Percentiles rank a stretch among this genome's conserved stretches.
phyloP scores from a whole-genome alignment of 176 grass and related monocot genomes.

The Olyra latifolia region DNA sequence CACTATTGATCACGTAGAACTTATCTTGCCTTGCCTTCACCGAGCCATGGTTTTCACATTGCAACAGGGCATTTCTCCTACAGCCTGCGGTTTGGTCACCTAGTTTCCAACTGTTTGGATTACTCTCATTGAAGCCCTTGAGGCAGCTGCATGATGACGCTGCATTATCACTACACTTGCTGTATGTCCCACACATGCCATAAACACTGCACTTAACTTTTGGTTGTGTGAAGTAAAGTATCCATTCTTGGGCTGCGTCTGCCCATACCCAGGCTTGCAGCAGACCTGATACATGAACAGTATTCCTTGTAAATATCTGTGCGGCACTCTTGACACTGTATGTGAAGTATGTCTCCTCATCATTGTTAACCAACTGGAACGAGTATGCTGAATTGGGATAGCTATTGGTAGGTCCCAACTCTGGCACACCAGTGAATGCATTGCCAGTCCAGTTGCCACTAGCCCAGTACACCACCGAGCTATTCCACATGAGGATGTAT shows the following conservation, averaged over 20 bases:
- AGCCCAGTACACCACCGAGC: slow-evolving; percentile 13
- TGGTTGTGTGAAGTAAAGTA: background rate
- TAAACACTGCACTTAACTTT: slow-evolving; percentile 29
- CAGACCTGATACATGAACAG: slow-evolving; percentile 2
- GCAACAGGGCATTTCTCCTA: slow-evolving; percentile 17
- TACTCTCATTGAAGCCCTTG: slow-evolving; percentile 21
- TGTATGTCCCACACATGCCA: slow-evolving; percentile 31
- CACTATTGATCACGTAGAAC: slow-evolving; percentile 13
- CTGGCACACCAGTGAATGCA: slow-evolving; percentile 29
- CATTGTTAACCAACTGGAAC: slow-evolving; percentile 38
- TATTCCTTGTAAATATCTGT: background rate
- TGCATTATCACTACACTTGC: slow-evolving; percentile 26
- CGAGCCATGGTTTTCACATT: slow-evolving; percentile 1
- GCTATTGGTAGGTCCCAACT: slow-evolving; percentile 3
- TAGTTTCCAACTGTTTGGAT: slow-evolving; percentile 30
- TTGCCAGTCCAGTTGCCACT: slow-evolving; percentile 31
- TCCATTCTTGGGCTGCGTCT: slow-evolving; percentile 14
- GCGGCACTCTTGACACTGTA: background rate
- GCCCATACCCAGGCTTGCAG: background rate
- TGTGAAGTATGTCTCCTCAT: slow-evolving; percentile 30
- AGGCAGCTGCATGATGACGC: slow-evolving; percentile 34
- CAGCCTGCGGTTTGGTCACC: slow-evolving; percentile 32
- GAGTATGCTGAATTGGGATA: slow-evolving; percentile 11
- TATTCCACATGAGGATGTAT: slow-evolving; percentile 33
- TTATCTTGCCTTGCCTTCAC: background rate